Conservation (phyloP, 2,329 filamentous ascomycete genomes). For the Epichloe coenophiala region DNA sequence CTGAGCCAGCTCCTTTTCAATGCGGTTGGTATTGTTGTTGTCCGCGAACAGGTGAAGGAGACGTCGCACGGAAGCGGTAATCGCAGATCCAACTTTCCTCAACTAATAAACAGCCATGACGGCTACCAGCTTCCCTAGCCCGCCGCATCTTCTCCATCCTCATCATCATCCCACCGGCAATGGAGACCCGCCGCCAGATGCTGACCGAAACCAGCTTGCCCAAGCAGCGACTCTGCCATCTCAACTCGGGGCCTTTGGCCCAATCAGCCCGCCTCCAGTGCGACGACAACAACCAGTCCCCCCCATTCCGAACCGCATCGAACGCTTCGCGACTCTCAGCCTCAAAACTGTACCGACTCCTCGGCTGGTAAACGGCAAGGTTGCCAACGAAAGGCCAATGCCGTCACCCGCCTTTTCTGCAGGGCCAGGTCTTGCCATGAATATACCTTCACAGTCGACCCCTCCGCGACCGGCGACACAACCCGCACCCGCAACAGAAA, state of each 20-base stretch:
- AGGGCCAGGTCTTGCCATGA: background rate
- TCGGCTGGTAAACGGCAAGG: background rate
- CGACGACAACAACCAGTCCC: constrained; percentile 8
- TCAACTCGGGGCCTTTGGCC: constrained; percentile 5
- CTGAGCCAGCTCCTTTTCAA: background rate
- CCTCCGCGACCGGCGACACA: constrained; percentile 7
- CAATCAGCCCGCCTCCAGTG: constrained; percentile 17
- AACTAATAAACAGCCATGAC: background rate
- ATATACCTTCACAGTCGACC: constrained; percentile 10
- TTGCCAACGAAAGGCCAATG: background rate
- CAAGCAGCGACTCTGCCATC: background rate
- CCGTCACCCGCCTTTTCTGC: background rate
- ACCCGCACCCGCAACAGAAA: background rate
- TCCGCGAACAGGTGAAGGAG: too few relatives aligned
- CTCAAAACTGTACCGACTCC: background rate
- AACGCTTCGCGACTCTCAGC: constrained; percentile 1
- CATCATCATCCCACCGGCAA: background rate
- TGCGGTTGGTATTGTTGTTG: background rate
- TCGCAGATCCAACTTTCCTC: background rate
- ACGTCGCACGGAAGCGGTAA: background rate
- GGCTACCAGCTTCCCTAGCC: background rate
- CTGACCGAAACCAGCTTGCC: background rate
- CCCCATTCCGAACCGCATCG: background rate
- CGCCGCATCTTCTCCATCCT: background rate
- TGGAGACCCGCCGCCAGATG: background rate